A percentile compares a stretch with the other conserved stretches of the same genome.
phyloP scores from a whole-genome alignment of 2,329 filamentous ascomycete species.

The Elsinoe arachidis region DNA sequence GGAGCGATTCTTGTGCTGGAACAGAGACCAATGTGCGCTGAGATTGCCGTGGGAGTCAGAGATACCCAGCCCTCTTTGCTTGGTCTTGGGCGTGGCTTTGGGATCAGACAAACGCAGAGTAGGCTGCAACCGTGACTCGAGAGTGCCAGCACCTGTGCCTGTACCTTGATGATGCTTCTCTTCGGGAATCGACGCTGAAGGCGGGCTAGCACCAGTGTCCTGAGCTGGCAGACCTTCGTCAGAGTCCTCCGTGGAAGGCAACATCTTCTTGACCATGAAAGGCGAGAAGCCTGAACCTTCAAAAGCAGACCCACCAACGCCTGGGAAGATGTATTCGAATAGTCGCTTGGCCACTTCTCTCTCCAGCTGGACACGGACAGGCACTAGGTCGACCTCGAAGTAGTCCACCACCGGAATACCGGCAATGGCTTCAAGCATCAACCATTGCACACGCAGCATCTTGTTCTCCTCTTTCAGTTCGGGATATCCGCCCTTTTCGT shows the following conservation, averaged over 20 bases:
- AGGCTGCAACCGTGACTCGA: slow-evolving; percentile 74
- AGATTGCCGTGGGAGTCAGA: slow-evolving; percentile 21
- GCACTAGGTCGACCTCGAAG: slow-evolving; percentile 89
- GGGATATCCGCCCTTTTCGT: slow-evolving; percentile 48
- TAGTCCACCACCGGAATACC: slow-evolving; percentile 96
- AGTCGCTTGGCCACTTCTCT: slow-evolving; percentile 84
- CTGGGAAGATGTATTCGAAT: slow-evolving; percentile 96
- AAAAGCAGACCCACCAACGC: slow-evolving; percentile 48
- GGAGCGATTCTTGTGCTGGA: slow-evolving; percentile 33
- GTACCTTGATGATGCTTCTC: slow-evolving; percentile 43
- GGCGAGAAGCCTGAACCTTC: slow-evolving; percentile 52
- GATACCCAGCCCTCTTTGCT: slow-evolving; percentile 27
- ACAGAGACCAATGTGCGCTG: slow-evolving; percentile 34
- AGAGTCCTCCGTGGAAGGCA: slow-evolving; percentile 37
- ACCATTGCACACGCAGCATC: slow-evolving; percentile 93
- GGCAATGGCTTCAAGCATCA: slow-evolving; percentile 96
- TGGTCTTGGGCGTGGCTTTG: slow-evolving; percentile 21
- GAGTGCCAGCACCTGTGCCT: slow-evolving; percentile 58
- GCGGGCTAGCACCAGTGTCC: background rate
- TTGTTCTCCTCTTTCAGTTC: slow-evolving; percentile 59
- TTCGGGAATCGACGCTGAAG: slow-evolving; percentile 27
- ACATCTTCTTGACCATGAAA: slow-evolving; percentile 48
- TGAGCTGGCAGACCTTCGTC: slow-evolving; percentile 31
- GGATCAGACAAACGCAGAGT: slow-evolving; percentile 55
- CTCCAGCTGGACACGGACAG: slow-evolving; percentile 88